These are phyloP conservation scores for Aspergillus sp. DNA, from an alignment of 2,329 filamentous ascomycete species.

Conservation along the genomic window DNA sequence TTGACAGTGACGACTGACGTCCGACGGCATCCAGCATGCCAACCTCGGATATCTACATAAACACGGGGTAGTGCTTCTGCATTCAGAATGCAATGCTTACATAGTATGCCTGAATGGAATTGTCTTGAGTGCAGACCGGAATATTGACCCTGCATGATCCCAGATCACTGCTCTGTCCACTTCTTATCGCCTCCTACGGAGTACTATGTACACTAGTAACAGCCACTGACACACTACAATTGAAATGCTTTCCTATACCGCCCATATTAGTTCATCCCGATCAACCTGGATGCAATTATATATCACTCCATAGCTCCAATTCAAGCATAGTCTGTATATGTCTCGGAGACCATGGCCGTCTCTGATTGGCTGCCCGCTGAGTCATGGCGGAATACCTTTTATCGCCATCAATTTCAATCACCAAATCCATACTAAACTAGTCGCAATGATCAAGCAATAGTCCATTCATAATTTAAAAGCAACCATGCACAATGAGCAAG, in stretches of 20 bases:
- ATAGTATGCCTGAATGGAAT: not conserved
- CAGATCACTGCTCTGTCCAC: too few relatives aligned
- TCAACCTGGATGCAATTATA: not conserved
- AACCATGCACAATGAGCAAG: constrained; percentile 34
- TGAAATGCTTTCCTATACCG: not conserved
- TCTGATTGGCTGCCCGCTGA: not conserved
- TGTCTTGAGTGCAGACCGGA: not conserved
- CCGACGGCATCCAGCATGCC: too few relatives aligned
- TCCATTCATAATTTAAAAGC: not conserved
- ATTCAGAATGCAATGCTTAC: too few relatives aligned
- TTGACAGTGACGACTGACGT: too few relatives aligned
- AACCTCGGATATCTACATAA: too few relatives aligned
- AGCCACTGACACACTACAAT: not conserved
- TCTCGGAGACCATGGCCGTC: not conserved
- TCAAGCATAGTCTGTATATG: not conserved
- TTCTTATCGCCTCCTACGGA: not conserved
- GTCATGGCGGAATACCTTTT: not conserved
- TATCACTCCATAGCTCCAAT: not conserved
- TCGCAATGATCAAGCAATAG: not conserved
- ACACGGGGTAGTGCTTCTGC: too few relatives aligned
- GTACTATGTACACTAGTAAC: not conserved
- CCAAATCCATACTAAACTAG: not conserved
- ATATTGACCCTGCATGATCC: too few relatives aligned
- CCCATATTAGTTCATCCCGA: not conserved
- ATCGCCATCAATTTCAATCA: not conserved